Evolutionary conservation across 2,329 filamentous ascomycete genomes (phyloP).

Genomic region (Verticillium dahliae): DNA sequence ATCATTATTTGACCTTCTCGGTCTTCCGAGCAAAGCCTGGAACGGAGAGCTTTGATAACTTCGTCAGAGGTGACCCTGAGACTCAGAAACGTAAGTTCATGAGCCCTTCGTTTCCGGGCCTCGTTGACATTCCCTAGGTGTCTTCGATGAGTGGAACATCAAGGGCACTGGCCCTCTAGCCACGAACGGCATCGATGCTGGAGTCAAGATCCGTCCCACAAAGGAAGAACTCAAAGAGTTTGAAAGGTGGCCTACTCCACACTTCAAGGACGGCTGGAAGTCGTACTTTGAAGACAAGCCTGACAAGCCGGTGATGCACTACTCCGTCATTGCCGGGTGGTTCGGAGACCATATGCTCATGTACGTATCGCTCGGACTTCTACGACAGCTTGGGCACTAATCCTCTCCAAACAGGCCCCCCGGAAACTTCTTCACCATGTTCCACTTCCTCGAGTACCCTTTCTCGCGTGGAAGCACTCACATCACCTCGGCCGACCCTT

Average conservation of each 20-base stretch:
- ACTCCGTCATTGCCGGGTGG: constrained; percentile 66
- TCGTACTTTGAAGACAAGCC: constrained; percentile 80
- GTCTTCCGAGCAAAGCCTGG: constrained; percentile 67
- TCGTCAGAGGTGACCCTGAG: constrained; percentile 65
- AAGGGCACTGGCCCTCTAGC: constrained; percentile 73
- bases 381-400: constrained; percentile 16
- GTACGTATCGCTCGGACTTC: constrained; percentile 21
- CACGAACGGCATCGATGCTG: constrained; percentile 75
- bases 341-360: constrained; percentile 56
- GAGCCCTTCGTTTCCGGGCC: too few relatives aligned
- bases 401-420: constrained; percentile 53
- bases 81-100: constrained; percentile 53
- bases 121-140: constrained; percentile 27
- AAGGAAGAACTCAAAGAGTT: constrained; percentile 62
- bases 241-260: constrained; percentile 65
- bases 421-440: constrained; percentile 79
- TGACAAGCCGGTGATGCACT: constrained; percentile 84
- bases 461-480: constrained; percentile 68
- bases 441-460: constrained; percentile 73
- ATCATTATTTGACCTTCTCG: constrained; percentile 68
- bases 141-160: constrained; percentile 71
- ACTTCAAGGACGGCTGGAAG: constrained; percentile 71
- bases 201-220: constrained; percentile 70
- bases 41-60: constrained; percentile 75
- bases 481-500: constrained; percentile 65